These are phyloP conservation scores for Beta lomatogona DNA, from an alignment of 179 eudicot genomes.

Conservation along the genomic window DNA sequence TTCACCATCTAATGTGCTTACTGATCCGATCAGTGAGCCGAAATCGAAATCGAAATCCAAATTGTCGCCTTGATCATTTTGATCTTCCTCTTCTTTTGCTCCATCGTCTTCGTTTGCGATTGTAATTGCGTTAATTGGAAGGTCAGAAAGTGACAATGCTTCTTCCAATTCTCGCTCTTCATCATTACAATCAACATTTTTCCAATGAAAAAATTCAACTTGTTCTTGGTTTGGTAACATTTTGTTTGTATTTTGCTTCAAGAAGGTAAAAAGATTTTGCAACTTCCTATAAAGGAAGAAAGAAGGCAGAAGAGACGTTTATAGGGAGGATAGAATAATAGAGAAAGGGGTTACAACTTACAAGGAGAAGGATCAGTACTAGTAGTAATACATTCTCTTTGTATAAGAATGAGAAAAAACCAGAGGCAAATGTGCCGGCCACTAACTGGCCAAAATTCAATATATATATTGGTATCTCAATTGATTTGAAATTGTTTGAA, in stretches of 20 bases:
- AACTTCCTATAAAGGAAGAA: neutral
- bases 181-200: slow-evolving; percentile 5
- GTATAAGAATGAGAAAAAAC: slow-evolving; percentile 5
- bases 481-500: slow-evolving; percentile 18
- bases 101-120: slow-evolving; percentile 1
- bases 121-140: slow-evolving; percentile 44
- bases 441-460: slow-evolving; percentile 11
- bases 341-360: neutral
- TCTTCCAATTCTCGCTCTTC: slow-evolving; percentile 67
- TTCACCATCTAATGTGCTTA: slow-evolving; percentile 37
- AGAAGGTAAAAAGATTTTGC: neutral
- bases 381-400: slow-evolving; percentile 14
- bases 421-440: slow-evolving; percentile 33
- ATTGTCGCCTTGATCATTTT: slow-evolving; percentile 5
- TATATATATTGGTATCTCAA: slow-evolving; percentile 17
- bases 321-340: slow-evolving; percentile 5
- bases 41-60: slow-evolving; percentile 65
- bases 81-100: slow-evolving; percentile 24
- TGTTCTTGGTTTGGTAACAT: slow-evolving; percentile 16
- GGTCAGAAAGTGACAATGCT: slow-evolving; percentile 69
- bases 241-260: neutral
- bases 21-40: slow-evolving; percentile 37
- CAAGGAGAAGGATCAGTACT: neutral
- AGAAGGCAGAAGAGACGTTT: slow-evolving; percentile 1
- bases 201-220: neutral